These are phyloP conservation scores for Salix dunnii DNA, from an alignment of 345 rosid species.

Conservation along the genomic window DNA sequence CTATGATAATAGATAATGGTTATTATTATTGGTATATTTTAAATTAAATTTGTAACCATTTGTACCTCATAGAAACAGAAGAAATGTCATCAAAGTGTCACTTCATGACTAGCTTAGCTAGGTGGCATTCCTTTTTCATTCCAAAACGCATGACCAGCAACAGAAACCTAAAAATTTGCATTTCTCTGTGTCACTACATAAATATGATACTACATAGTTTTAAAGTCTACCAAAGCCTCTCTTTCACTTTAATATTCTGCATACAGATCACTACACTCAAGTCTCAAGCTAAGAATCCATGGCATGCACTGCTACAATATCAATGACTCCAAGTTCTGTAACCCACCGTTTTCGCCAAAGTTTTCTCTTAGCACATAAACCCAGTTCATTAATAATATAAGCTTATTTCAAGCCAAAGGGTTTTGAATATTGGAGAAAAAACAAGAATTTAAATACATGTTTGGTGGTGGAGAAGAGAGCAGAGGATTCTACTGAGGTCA, in stretches of 20 bases:
- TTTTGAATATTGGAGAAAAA: not conserved
- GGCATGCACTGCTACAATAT: not conserved
- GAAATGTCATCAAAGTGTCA: not conserved
- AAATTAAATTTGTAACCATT: too few relatives aligned
- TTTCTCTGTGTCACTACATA: not conserved
- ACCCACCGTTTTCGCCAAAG: not conserved
- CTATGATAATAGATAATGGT: too few relatives aligned
- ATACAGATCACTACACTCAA: not conserved
- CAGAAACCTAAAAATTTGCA: not conserved
- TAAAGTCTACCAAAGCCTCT: not conserved
- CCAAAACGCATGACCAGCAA: not conserved
- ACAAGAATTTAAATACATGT: slow-evolving; percentile 3
- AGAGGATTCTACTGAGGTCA: not conserved
- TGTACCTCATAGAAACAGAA: too few relatives aligned
- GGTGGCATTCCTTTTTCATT: too few relatives aligned
- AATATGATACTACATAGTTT: not conserved
- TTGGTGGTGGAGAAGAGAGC: slow-evolving; percentile 13
- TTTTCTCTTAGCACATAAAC: not conserved
- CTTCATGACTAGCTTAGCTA: not conserved
- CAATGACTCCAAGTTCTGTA: slow-evolving; percentile 12
- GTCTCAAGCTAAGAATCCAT: not conserved
- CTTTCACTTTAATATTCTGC: not conserved
- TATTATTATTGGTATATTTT: too few relatives aligned
- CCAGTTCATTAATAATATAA: not conserved
- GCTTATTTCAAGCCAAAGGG: not conserved